Evolutionary conservation across 306 rosid species (phyloP).

Genomic region (Fragaria ananassa): DNA sequence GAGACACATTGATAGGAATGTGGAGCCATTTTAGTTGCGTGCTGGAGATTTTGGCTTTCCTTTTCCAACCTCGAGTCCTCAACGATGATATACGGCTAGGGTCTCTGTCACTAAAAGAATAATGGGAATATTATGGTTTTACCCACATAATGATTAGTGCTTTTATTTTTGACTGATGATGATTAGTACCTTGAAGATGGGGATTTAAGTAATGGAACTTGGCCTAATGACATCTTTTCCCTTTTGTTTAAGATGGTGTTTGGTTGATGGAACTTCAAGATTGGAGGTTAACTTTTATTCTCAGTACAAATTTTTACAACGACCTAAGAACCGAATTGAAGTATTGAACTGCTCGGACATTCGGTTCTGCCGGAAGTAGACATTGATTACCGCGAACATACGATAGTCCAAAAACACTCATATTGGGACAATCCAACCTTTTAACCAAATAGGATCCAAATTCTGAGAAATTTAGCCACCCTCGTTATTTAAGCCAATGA

Average conservation of each 20-base stretch:
- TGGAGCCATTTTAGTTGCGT: slow-evolving; percentile 22
- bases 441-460: neutral
- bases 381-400: neutral
- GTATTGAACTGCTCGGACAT: neutral
- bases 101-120: neutral
- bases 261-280: neutral
- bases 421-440: neutral
- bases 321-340: neutral
- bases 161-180: neutral
- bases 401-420: neutral
- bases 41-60: slow-evolving; percentile 14
- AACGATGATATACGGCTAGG: neutral
- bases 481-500: neutral
- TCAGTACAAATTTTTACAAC: neutral
- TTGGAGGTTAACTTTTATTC: neutral
- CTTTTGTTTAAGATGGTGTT: neutral
- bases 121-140: neutral
- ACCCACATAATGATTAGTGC: neutral
- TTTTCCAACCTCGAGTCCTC: neutral
- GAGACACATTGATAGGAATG: slow-evolving; percentile 18
- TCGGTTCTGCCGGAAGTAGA: neutral
- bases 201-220: neutral
- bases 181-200: neutral
- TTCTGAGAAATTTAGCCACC: neutral
- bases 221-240: neutral